A percentile compares a stretch with the other conserved stretches of the same genome.
These are phyloP conservation scores for Boletus barrowsii DNA, from an alignment of 768 basidiomycete genomes.

Conservation along the genomic window DNA sequence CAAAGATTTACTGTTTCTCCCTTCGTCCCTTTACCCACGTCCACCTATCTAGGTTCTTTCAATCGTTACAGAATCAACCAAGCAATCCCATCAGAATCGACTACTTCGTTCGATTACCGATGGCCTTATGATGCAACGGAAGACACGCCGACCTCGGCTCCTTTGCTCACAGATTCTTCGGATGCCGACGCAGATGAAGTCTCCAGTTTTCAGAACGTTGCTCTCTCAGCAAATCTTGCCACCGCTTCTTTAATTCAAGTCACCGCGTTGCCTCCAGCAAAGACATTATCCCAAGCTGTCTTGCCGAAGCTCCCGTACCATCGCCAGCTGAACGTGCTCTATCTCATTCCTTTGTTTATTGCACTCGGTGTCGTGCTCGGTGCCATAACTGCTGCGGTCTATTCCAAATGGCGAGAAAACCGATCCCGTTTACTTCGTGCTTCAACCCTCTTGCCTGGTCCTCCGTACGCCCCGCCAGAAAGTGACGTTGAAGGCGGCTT, in stretches of 20 bases:
- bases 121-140: constrained; percentile 36
- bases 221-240: constrained; percentile 8
- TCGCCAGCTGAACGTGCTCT: constrained; percentile 25
- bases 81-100: constrained; percentile 5
- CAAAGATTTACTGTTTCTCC: neutral
- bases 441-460: constrained; percentile 23
- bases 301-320: constrained; percentile 20
- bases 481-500: constrained; percentile 14
- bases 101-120: constrained; percentile 35
- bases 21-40: constrained; percentile 2
- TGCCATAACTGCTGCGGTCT: constrained; percentile 5
- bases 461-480: constrained; percentile 25
- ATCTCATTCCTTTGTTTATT: constrained; percentile 26
- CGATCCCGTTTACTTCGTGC: constrained; percentile 4
- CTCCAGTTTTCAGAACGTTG: neutral
- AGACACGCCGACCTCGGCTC: constrained; percentile 14
- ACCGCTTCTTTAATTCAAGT: constrained; percentile 30
- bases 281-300: constrained; percentile 8
- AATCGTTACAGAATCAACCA: constrained; percentile 15
- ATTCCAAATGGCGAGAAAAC: constrained; percentile 12
- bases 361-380: constrained; percentile 26
- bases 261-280: constrained; percentile 32
- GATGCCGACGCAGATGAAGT: neutral
- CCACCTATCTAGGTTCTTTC: constrained; percentile 4
- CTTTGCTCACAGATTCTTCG: constrained; percentile 4